A percentile compares a stretch with the other conserved stretches of the same genome.
Evolutionary conservation across 1,284 basidiomycete genomes (phyloP).

Genomic region (Volvariella volvacea): DNA sequence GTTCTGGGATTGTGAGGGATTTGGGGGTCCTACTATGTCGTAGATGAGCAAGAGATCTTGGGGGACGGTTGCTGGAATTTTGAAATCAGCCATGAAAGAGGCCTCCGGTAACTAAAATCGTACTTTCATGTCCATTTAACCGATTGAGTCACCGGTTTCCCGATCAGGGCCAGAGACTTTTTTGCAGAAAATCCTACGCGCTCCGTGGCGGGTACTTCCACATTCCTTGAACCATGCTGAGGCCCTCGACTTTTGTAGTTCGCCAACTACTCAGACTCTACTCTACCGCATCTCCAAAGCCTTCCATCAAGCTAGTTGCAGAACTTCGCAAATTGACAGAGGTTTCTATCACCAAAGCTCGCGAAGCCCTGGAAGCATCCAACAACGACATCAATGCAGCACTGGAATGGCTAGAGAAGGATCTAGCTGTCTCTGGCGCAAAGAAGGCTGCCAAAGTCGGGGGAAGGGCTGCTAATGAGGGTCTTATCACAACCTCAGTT

Average conservation of each 20-base stretch:
- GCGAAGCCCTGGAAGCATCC: constrained; percentile 75
- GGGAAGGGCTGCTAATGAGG: constrained; percentile 68
- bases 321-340: constrained; percentile 79
- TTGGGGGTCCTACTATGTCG: constrained; percentile 42
- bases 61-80: constrained; percentile 50
- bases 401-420: constrained; percentile 75
- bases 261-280: constrained; percentile 21
- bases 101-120: background rate
- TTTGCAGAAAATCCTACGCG: constrained; percentile 4
- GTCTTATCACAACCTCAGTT: constrained; percentile 72
- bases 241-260: constrained; percentile 1
- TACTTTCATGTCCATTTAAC: background rate
- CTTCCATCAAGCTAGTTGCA: constrained; percentile 71
- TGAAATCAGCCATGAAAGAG: constrained; percentile 39
- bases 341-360: constrained; percentile 83
- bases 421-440: constrained; percentile 65
- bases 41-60: constrained; percentile 72
- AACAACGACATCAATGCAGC: constrained; percentile 75
- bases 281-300: constrained; percentile 34
- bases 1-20: constrained; percentile 11
- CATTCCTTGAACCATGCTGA: constrained; percentile 11
- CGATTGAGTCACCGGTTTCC: background rate
- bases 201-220: too few species aligned
- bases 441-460: constrained; percentile 83
- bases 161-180: too few species aligned